Base-by-base conservation (phyloP, 169 alveolate genomes). In the Plasmodium adleri region DNA sequence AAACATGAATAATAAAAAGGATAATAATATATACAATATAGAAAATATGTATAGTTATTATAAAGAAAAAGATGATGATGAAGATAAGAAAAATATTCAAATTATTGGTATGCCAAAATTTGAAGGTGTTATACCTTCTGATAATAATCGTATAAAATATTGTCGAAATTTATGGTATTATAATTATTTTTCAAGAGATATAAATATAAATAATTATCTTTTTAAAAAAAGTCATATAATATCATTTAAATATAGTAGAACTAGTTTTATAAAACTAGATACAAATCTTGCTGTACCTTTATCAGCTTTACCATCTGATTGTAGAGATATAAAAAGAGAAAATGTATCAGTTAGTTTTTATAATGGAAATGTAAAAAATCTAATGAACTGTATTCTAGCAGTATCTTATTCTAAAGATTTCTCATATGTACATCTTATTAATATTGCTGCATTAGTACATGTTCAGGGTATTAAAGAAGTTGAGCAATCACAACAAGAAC, bases 51-150 rank as follows among this genome's bases (percentile, higher is more conserved):
- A 17, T 15, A 22, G 20, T 50, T 7, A 72, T 54, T 13, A 24
- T 22, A 22, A 63, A 26, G 22, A 58, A 28, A 22, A 63, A 26
- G 22, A 58, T 17, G 45, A 15, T 4, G 49, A 63, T n/a, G 62
- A 60, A 0, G 17, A 47, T 12, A 49, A 7, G 15, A 47, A 43
- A 50, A 7, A 7, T 8, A 54, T 83, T 0, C 86, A 83, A 70
- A 83, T 83, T 32, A 63, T 83, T 0, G 91, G 85, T 5, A 70
- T 83, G 85, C 91, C 91, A 0, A 83, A 83, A 72, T 83, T 49
- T 60, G 91, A 83, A 24, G 91, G 91, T 15, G 91, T 83, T 12
- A 83, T 83, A n/a, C 91, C 91, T 2, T 67, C 91, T 22, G 91
- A 83, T 59, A 83, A 45, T 15, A 71, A 47, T 60, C 43, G 91